Percentiles rank a stretch among this genome's conserved stretches.
These are phyloP conservation scores for Tremella yokohamensis DNA, from an alignment of 768 basidiomycete genomes.

Conservation along the genomic window DNA sequence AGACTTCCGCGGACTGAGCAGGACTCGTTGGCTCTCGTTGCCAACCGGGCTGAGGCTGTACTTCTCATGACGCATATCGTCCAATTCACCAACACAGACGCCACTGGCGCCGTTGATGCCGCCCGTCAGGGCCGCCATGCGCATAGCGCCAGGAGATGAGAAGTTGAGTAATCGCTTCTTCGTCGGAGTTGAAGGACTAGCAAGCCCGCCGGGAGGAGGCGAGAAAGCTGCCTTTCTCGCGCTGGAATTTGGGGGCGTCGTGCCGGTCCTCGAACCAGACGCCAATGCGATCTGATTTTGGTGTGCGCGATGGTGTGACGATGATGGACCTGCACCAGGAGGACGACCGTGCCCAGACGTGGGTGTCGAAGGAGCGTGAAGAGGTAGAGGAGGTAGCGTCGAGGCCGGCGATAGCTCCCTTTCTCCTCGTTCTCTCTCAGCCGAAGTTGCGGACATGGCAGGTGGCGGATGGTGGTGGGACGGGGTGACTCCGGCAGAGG, in stretches of 20 bases:
- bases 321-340: constrained; percentile 38
- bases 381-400: constrained; percentile 40
- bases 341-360: constrained; percentile 40
- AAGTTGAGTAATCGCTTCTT: constrained; percentile 49
- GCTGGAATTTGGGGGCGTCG: constrained; percentile 27
- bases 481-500: constrained; percentile 57
- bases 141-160: constrained; percentile 53
- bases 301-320: constrained; percentile 38
- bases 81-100: constrained; percentile 55
- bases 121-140: constrained; percentile 56
- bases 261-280: constrained; percentile 18
- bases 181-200: constrained; percentile 46
- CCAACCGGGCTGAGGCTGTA: constrained; percentile 90
- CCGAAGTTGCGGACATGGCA: constrained; percentile 29
- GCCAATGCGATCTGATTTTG: constrained; percentile 39
- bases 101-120: constrained; percentile 32
- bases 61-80: constrained; percentile 78
- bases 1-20: constrained; percentile 77
- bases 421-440: constrained; percentile 23
- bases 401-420: constrained; percentile 36
- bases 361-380: constrained; percentile 46
- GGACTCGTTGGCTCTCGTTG: constrained; percentile 71
- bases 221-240: constrained; percentile 36
- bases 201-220: constrained; percentile 25
- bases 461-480: constrained; percentile 46